Base-by-base conservation (phyloP, 2,329 filamentous ascomycete species). In the Colletotrichum plurivorum region DNA sequence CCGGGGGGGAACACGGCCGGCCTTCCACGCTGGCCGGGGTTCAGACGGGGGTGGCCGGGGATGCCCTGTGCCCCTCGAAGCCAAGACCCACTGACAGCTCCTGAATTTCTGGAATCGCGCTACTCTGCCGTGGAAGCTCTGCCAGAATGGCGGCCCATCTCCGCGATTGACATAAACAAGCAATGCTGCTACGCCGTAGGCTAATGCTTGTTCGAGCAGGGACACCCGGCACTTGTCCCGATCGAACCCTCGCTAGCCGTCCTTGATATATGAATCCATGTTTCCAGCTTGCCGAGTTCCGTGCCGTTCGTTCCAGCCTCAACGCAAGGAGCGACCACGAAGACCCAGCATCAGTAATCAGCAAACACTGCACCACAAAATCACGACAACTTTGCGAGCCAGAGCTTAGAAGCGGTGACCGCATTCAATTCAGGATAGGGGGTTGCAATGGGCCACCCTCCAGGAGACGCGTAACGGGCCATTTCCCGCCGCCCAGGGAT, bases 241-340 rank as follows among this genome's bases (percentile, higher is more conserved):
- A 59, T 59, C 48, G 48, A 59, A 59, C 31, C 31, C 31, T 36
- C 31, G 57, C 48, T 49, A 54, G 54, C 36, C 36, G 39, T 52
- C 22, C 46, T 43, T 31, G 25, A 15, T 45, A 22, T 57, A 46
- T 53, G 31, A 54, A 52, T 25, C 46, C 54, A 25, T 53, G 43
- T 25, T n/a, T 43, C 18, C 18, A 41, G 48, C 25, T 58, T 65
- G 66, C 66, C 61, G 66, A 65, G 61, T 65, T 69, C 66, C 66
- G 66, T 69, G 60, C 41, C 41, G 41, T 43, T 45, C 36, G 22
- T 67, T 64, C 46, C 65, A 64, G 52, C 46, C 48, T 46, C 59
- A 39, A 31, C 2, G 3, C 8, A 36, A 36, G 31, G 9, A 5
- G 31, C 31, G 31, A 36, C 31, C 9, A 36, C 31, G 13, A 12